phyloP scores from a whole-genome alignment of 305 asterid species.

The Fraxinus nigra region DNA sequence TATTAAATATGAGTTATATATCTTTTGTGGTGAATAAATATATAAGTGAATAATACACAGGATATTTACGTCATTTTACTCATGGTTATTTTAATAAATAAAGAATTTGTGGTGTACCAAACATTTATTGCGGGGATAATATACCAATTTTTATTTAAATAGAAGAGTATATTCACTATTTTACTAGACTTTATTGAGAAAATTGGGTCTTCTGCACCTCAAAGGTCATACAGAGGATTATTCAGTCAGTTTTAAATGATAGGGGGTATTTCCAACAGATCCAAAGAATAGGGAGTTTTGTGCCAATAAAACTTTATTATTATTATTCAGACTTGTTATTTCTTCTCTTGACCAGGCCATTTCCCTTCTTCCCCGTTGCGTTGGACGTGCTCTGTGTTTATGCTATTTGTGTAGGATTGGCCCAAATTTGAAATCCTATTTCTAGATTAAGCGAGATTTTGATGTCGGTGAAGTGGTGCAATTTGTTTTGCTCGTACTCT shows the following conservation, averaged over 20 bases:
- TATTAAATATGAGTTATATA: too few relatives aligned
- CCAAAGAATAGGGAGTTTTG: neutral
- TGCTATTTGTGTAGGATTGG: neutral
- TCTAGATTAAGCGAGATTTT: neutral
- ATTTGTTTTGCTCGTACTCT: neutral
- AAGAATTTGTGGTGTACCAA: too few relatives aligned
- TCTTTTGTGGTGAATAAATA: too few relatives aligned
- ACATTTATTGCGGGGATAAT: too few relatives aligned
- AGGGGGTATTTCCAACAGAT: neutral
- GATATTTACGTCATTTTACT: neutral
- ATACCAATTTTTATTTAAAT: too few relatives aligned
- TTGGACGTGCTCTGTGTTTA: neutral
- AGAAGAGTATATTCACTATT: too few relatives aligned
- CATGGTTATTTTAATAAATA: neutral
- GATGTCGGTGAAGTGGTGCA: neutral
- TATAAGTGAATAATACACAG: too few relatives aligned
- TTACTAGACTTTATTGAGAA: neutral
- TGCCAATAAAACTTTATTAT: neutral
- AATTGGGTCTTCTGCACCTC: neutral
- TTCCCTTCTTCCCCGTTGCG: neutral
- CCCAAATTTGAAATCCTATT: neutral
- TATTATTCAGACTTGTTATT: too few relatives aligned
- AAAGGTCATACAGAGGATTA: too few relatives aligned
- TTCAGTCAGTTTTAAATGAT: neutral
- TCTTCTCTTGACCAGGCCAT: neutral